Percentiles rank a stretch among this genome's conserved stretches.
Evolutionary conservation across 371 early-diverging fungal genomes (phyloP).

Genomic region (Zancudomyces culisetae): DNA sequence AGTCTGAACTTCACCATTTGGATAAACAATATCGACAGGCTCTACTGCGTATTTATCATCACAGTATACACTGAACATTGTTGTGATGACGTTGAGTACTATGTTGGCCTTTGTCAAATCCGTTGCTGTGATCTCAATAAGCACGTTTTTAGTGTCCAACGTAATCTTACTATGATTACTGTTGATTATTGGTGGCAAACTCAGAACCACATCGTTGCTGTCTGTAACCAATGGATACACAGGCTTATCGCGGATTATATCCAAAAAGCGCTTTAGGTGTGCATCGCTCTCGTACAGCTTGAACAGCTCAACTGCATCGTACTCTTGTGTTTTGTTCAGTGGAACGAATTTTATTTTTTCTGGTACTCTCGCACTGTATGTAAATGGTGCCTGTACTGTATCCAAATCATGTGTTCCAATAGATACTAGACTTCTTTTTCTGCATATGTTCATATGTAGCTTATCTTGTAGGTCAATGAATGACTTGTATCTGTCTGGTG

Average conservation of each 20-base stretch:
- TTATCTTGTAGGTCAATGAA: conserved; percentile 99
- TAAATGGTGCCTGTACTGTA: conserved; percentile 83
- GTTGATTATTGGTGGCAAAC: conserved; percentile 99
- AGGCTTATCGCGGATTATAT: conserved; percentile 78
- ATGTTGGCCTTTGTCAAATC: conserved; percentile 89
- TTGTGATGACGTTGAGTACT: conserved; percentile 77
- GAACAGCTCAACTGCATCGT: conserved; percentile 82
- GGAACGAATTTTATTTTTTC: conserved; percentile 87
- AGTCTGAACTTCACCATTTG: conserved; percentile 47
- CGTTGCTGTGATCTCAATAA: conserved; percentile 98
- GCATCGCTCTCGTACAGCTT: conserved; percentile 69
- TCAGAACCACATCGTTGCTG: conserved; percentile 64
- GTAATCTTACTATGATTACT: conserved; percentile 95
- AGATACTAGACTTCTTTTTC: conserved; percentile 89
- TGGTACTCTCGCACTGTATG: conserved; percentile 82
- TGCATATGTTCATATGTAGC: conserved; percentile 92
- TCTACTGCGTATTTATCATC: conserved; percentile 77
- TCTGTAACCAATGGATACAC: conserved; percentile 89
- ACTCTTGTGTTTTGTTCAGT: conserved; percentile 71
- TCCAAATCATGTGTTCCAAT: conserved; percentile 99
- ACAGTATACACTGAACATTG: conserved; percentile 91
- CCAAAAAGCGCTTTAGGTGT: conserved; percentile 80
- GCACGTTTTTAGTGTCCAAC: conserved; percentile 87
- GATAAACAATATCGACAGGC: conserved; percentile 74
- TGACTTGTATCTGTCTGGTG: conserved; percentile 64